These are phyloP conservation scores for Tetragonia tetragonoides DNA, from an alignment of 148 eudicot genomes.

Conservation along the genomic window DNA sequence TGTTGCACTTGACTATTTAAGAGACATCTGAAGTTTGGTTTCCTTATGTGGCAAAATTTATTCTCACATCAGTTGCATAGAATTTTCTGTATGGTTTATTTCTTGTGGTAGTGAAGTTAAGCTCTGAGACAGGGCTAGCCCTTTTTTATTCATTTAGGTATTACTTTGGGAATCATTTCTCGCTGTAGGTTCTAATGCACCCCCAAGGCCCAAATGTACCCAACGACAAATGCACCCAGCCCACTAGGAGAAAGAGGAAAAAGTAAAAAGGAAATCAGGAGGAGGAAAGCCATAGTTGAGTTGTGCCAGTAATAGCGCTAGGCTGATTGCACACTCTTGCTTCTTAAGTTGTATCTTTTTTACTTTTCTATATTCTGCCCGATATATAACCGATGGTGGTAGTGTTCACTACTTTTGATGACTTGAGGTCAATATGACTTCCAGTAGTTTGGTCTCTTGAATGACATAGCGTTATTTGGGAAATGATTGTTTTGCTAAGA, in stretches of 20 bases:
- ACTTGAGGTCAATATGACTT: not conserved
- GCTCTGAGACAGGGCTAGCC: not conserved
- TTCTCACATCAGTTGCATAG: not conserved
- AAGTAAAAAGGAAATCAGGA: not conserved
- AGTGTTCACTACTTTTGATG: not conserved
- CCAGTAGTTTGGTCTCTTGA: not conserved
- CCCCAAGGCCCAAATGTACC: not conserved
- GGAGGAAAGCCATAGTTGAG: not conserved
- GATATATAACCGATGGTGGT: not conserved
- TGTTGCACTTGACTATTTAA: not conserved
- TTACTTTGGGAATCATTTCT: not conserved
- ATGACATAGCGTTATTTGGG: too few species aligned
- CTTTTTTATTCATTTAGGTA: not conserved
- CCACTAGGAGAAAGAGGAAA: not conserved
- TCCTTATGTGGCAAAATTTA: not conserved
- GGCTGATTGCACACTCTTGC: not conserved
- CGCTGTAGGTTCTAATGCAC: not conserved
- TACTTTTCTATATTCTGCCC: not conserved
- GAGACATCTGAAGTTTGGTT: not conserved
- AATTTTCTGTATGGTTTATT: not conserved
- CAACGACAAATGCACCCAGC: not conserved
- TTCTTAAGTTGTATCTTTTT: too few species aligned
- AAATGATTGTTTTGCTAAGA: too few species aligned
- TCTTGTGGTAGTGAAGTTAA: not conserved
- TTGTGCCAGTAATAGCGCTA: not conserved